Conservation (phyloP, 352 stramenopile genomes). For the Phytophthora multivora region DNA sequence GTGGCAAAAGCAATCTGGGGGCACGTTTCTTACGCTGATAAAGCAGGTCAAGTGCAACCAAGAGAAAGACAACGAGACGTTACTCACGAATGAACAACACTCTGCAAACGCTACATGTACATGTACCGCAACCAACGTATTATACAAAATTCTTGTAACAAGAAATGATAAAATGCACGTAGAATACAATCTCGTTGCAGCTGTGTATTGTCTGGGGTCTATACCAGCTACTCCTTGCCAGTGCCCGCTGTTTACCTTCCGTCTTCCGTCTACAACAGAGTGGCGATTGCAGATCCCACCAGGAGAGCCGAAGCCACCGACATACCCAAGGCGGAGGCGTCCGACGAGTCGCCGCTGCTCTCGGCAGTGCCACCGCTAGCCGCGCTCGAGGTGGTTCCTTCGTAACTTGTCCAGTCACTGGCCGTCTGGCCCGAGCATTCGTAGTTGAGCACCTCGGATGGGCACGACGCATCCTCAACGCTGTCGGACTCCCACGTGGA, state of each 20-base stretch:
- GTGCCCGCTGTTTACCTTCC: neutral
- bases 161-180: neutral
- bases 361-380: conserved; percentile 30
- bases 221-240: conserved; percentile 14
- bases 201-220: conserved; percentile 29
- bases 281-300: conserved; percentile 8
- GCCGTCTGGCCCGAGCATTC: conserved; percentile 48
- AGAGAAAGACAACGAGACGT: conserved; percentile 1
- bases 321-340: conserved; percentile 17
- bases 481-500: conserved; percentile 41
- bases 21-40: too few relatives aligned
- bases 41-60: too few relatives aligned
- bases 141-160: too few relatives aligned
- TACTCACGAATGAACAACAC: conserved; percentile 9
- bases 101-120: neutral
- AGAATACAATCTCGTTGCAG: conserved; percentile 31
- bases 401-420: conserved; percentile 51
- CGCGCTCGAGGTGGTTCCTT: conserved; percentile 34
- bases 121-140: too few relatives aligned
- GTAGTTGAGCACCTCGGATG: conserved; percentile 42
- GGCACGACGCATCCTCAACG: conserved; percentile 34
- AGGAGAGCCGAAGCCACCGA: conserved; percentile 19
- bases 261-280: conserved; percentile 12
- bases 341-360: conserved; percentile 27
- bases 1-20: too few relatives aligned